Base-by-base conservation (phyloP, 1,284 basidiomycete genomes). In the Coniferiporia sulphurascens region DNA sequence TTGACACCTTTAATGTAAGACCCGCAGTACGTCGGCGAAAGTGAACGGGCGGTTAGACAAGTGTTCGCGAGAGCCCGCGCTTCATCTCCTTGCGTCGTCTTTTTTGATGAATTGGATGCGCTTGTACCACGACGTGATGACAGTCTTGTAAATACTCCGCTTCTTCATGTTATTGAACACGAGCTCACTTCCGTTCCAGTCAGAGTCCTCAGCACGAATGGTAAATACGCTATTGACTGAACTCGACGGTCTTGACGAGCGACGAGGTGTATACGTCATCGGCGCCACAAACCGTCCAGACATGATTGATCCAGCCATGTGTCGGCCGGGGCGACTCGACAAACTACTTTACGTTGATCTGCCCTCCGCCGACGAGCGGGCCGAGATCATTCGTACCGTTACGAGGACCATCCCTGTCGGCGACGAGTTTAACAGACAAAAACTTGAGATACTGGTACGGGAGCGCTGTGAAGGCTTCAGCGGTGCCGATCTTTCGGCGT, bases 231-330 rank as follows among this genome's bases (percentile, higher is more conserved):
- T 99, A 7, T 81, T 98, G 1, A 98, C 96, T 1, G 96, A 98
- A 73, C 85, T 98, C 27, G 96, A 98, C 68, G 96, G 96, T 0
- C 86, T 98, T 36, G 93, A 97, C 65, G 79, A 87, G 0, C 85
- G 95, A 61, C 95, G 92, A 70, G 84, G 86, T 53, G 95, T 98
- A 56, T 98, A 96, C 69, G 95, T 98, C 27, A 95, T 98, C 64
- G 96, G 90, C 0, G 96, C 96, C 1, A 99, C 96, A 4, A 98
- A 99, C 74, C 81, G 96, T n/a, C 96, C 96, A 0, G 96, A 98
- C 75, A 98, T 98, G 86, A 95, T 98, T 64, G 96, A 98, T 70
- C 96, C 96, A 0, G 96, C 96, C 3, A 98, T 98, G 95, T 93
- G 95, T 58, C 89, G 95, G 15, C 96, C 96, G 0, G 96, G 96